Evolutionary conservation across 257 asterid species (phyloP).

Genomic region (Solanum pinnatisectum): DNA sequence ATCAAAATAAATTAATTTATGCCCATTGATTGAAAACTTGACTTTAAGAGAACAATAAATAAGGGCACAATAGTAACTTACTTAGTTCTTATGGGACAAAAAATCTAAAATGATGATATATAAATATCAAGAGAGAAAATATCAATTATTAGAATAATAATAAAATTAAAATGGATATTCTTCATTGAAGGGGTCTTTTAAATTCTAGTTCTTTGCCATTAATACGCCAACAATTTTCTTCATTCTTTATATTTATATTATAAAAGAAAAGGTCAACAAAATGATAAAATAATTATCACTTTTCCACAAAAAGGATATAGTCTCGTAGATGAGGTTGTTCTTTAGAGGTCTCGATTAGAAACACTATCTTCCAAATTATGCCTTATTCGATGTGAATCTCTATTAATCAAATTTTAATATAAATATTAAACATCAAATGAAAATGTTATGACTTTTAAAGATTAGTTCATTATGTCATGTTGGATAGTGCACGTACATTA

Average conservation of each 20-base stretch:
- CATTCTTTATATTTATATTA: background rate
- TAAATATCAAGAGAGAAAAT: too few relatives aligned
- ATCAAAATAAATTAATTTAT: too few relatives aligned
- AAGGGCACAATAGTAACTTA: too few relatives aligned
- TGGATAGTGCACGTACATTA: background rate
- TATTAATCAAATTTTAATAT: accelerated
- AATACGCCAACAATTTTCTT: background rate
- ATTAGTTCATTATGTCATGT: background rate
- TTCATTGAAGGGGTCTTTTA: background rate
- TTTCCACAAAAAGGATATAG: too few relatives aligned
- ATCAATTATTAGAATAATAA: background rate
- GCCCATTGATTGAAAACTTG: too few relatives aligned
- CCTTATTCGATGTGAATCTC: accelerated
- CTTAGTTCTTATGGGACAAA: too few relatives aligned
- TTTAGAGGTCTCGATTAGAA: too few relatives aligned
- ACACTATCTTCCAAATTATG: too few relatives aligned
- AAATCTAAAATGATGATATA: too few relatives aligned
- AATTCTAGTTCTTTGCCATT: background rate
- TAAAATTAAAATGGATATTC: background rate
- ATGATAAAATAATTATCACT: too few relatives aligned
- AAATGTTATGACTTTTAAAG: background rate
- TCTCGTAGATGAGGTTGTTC: accelerated
- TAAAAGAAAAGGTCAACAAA: background rate
- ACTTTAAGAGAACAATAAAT: too few relatives aligned
- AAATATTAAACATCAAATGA: too few relatives aligned